These are phyloP conservation scores for Amesomyces nigricolor DNA, from an alignment of 2,329 filamentous ascomycete species.

Conservation along the genomic window DNA sequence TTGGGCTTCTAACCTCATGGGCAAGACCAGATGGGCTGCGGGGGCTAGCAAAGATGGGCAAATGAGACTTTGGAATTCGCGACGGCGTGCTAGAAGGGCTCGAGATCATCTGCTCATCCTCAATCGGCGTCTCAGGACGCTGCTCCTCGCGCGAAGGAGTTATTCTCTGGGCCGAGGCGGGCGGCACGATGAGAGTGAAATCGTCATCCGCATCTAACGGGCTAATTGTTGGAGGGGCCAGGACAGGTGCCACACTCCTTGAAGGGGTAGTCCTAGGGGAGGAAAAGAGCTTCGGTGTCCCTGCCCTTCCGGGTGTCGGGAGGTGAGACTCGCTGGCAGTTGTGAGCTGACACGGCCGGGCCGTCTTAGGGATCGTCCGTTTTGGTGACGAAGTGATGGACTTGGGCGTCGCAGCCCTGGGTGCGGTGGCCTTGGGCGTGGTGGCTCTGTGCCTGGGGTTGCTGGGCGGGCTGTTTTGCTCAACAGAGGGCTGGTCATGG, in stretches of 20 bases:
- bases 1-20: background rate
- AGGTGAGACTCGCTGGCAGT: conserved; percentile 48
- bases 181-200: conserved; percentile 48
- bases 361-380: conserved; percentile 41
- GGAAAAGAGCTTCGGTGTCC: conserved; percentile 31
- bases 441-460: conserved; percentile 40
- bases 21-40: background rate
- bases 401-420: conserved; percentile 47
- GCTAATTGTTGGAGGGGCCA: conserved; percentile 31
- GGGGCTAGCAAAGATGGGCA: background rate
- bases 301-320: conserved; percentile 39
- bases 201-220: conserved; percentile 48
- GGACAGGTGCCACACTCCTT: conserved; percentile 25
- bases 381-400: conserved; percentile 49
- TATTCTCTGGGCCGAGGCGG: conserved; percentile 31
- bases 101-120: conserved; percentile 5
- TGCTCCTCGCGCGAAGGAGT: conserved; percentile 13
- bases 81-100: conserved; percentile 29
- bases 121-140: conserved; percentile 3
- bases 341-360: conserved; percentile 41
- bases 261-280: conserved; percentile 38
- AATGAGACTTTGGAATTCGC: background rate
- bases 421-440: conserved; percentile 37
- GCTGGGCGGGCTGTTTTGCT: conserved; percentile 44
- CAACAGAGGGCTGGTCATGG: conserved; percentile 39